phyloP scores from a whole-genome alignment of 2,329 filamentous ascomycete genomes.

The Fusarium pseudocircinatum region DNA sequence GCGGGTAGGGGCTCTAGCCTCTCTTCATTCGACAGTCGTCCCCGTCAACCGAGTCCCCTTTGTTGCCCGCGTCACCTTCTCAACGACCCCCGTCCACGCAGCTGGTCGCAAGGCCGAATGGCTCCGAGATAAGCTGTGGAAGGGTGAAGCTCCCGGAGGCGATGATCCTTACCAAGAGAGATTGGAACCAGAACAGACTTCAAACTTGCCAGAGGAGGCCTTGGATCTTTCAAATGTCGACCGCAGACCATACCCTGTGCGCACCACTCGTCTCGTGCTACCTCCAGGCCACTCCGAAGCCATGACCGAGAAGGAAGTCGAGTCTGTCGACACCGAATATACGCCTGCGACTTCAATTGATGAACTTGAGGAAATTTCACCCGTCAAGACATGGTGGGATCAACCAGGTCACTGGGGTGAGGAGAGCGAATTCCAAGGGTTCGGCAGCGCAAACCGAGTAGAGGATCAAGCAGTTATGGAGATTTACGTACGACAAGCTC shows the following conservation, averaged over 20 bases:
- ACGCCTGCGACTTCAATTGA: constrained; percentile 57
- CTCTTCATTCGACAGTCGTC: constrained; percentile 42
- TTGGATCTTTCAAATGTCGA: constrained; percentile 34
- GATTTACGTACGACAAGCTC: constrained; percentile 59
- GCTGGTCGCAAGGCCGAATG: constrained; percentile 49
- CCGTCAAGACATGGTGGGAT: constrained; percentile 64
- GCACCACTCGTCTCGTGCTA: constrained; percentile 46
- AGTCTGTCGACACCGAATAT: constrained; percentile 52
- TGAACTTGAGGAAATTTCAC: constrained; percentile 59
- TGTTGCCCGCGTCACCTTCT: constrained; percentile 44
- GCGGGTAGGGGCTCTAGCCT: constrained; percentile 48
- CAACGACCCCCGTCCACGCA: constrained; percentile 44
- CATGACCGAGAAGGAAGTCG: constrained; percentile 45
- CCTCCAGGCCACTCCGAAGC: constrained; percentile 49
- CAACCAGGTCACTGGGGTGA: constrained; percentile 61
- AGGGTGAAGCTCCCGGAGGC: constrained; percentile 51
- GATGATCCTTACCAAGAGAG: constrained; percentile 53
- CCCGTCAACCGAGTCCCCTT: constrained; percentile 43
- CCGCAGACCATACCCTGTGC: constrained; percentile 41
- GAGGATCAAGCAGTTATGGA: constrained; percentile 57
- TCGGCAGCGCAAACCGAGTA: constrained; percentile 53
- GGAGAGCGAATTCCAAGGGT: constrained; percentile 57
- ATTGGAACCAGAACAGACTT: constrained; percentile 39
- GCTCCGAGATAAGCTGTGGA: constrained; percentile 54
- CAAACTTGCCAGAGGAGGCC: constrained; percentile 48